Base-by-base conservation (phyloP, 1,284 basidiomycete genomes). In the Cryptococcus jaspeensis region DNA sequence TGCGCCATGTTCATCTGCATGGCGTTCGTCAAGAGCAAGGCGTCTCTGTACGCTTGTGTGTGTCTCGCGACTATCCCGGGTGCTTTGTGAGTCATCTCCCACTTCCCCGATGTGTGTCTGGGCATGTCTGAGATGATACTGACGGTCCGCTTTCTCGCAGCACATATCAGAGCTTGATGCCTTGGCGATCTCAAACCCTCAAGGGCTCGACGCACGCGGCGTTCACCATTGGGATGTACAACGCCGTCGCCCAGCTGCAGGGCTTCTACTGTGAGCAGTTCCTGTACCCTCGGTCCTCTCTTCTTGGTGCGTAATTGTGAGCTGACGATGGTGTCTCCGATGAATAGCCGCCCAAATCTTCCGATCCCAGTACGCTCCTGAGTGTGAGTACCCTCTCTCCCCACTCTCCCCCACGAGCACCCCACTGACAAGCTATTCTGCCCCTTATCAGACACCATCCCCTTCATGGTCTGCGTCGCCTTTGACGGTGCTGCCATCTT, bases 1-100 rank as follows among this genome's bases (percentile, higher is more conserved):
- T 25, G 37, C 5, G 59, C 39, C 16, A 37, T 56, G 11, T 61
- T 61, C 52, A 43, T 61, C 41, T 59, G 61, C 18, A 48, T 66
- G 44, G 56, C 57, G 9, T 42, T 66, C 39, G 59, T 59, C 36
- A 55, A n/a, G 1, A 55, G 36, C 48, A 59, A 54, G 12, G 56
- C 46, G 2, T 62, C 53, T 0, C 59, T 64, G 9, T 69, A 69
- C 51, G 62, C 59, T 11, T 45, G 66, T 22, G 64, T 64, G 56
- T 55, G 63, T 18, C 39, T 61, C 12, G 5, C 46, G 48, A 3
- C 32, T 60, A 37, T 55, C 25, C 53, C 57, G 13, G 20, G 25
- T 5, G 44, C 22, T 18, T 42, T 13, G 3, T 47, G 1, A 20
- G 20, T 20, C 0, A 6, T n/a, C 20, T 46, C n/a, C n/a, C n/a